Percentiles rank a stretch among this genome's conserved stretches.
Conservation (phyloP, 2,329 filamentous ascomycete genomes). For the Cladosporium cucumerinum region DNA sequence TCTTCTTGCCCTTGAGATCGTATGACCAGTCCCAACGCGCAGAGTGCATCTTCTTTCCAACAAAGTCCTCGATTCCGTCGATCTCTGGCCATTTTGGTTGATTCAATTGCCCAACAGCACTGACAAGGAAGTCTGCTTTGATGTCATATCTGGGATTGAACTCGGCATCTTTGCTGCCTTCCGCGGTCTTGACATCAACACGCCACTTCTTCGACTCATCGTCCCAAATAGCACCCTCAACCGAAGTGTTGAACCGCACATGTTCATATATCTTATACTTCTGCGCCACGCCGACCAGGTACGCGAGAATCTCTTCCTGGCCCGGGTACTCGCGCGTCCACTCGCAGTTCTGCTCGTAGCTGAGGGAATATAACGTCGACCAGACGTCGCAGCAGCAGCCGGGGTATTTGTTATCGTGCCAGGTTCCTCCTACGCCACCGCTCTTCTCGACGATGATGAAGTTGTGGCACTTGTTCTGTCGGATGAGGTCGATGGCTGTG, state of each 20-base stretch:
- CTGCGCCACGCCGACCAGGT: constrained; percentile 52
- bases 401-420: constrained; percentile 56
- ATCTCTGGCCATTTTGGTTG: constrained; percentile 51
- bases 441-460: constrained; percentile 58
- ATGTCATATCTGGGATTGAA: constrained; percentile 52
- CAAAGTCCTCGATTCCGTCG: constrained; percentile 46
- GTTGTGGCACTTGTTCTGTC: constrained; percentile 50
- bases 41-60: constrained; percentile 55
- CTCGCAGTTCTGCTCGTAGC: constrained; percentile 57
- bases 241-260: constrained; percentile 56
- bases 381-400: constrained; percentile 56
- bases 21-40: constrained; percentile 61
- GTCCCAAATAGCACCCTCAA: constrained; percentile 55
- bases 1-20: constrained; percentile 51
- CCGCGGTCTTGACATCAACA: constrained; percentile 47
- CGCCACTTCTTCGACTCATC: constrained; percentile 52
- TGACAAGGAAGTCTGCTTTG: constrained; percentile 55
- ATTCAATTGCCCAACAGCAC: constrained; percentile 59
- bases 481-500: constrained; percentile 56
- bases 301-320: constrained; percentile 59
- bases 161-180: constrained; percentile 53
- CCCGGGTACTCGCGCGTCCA: constrained; percentile 59
- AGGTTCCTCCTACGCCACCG: constrained; percentile 52
- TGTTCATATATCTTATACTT: constrained; percentile 55
- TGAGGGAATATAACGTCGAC: constrained; percentile 57